Conservation (phyloP, 1,284 basidiomycete species). For the Cutaneotrichosporon cyanovorans region DNA sequence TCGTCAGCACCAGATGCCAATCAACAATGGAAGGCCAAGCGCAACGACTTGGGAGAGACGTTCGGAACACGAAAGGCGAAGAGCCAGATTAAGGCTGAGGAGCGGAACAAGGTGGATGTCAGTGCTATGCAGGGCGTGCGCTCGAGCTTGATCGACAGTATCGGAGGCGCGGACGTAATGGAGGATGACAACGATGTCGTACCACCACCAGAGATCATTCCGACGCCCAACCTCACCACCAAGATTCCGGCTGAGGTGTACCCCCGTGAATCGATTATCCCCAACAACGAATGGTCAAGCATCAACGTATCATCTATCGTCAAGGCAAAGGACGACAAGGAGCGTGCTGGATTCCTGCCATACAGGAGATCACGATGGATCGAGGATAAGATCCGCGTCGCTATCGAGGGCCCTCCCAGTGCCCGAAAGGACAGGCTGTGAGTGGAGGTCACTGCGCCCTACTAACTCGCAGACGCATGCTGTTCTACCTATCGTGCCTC, state of each 20-base stretch:
- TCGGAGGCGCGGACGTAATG: conserved; percentile 57
- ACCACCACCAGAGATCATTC: conserved; percentile 53
- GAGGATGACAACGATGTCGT: conserved; percentile 8
- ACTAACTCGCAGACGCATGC: conserved; percentile 55
- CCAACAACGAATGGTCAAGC: conserved; percentile 55
- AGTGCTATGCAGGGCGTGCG: conserved; percentile 73
- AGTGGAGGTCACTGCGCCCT: conserved; percentile 19
- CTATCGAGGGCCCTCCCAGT: conserved; percentile 10
- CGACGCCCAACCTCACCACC: conserved; percentile 61
- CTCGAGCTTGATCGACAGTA: conserved; percentile 68
- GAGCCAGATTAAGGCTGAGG: conserved; percentile 69
- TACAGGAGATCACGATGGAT: conserved; percentile 62
- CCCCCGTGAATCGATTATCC: conserved; percentile 64
- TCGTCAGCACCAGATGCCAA: conserved; percentile 43
- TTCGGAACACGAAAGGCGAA: conserved; percentile 92
- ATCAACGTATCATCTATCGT: conserved; percentile 47
- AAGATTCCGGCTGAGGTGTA: conserved; percentile 65
- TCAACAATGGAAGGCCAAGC: conserved; percentile 56
- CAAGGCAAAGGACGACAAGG: conserved; percentile 54
- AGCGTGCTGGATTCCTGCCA: conserved; percentile 56
- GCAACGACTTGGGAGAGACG: conserved; percentile 73
- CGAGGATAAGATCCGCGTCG: conserved; percentile 33
- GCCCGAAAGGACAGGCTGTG: conserved; percentile 54
- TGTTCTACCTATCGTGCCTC: conserved; percentile 71
- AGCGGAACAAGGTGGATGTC: conserved; percentile 79